These are phyloP conservation scores for Colletotrichum salicis DNA, from an alignment of 2,329 filamentous ascomycete genomes.

Conservation along the genomic window DNA sequence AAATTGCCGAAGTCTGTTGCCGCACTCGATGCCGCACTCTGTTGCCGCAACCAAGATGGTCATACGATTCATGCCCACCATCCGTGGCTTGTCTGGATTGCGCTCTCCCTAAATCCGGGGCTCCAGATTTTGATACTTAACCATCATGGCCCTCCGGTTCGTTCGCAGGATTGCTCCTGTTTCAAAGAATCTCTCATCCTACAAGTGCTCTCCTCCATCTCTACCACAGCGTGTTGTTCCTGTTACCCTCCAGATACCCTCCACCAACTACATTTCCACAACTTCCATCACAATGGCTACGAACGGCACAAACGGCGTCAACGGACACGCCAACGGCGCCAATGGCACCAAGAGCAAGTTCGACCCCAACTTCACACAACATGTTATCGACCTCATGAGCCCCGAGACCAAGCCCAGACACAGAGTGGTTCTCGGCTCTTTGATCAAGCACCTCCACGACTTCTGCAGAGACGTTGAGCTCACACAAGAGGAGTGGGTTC, in stretches of 20 bases:
- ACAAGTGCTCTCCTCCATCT: background rate
- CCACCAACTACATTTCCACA: background rate
- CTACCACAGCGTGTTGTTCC: background rate
- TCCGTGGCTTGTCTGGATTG: background rate
- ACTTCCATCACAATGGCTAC: constrained; percentile 26
- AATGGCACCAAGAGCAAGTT: constrained; percentile 27
- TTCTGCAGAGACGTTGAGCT: constrained; percentile 34
- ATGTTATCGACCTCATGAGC: constrained; percentile 36
- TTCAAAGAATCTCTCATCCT: background rate
- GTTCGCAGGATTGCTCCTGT: background rate
- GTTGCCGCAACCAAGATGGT: constrained; percentile 14
- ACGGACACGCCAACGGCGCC: constrained; percentile 20
- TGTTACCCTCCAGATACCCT: background rate
- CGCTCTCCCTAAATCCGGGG: background rate
- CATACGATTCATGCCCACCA: constrained; percentile 22
- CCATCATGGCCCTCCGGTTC: background rate
- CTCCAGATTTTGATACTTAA: constrained; percentile 9
- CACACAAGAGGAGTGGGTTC: constrained; percentile 34
- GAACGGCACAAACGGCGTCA: constrained; percentile 27
- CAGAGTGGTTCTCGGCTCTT: constrained; percentile 30
- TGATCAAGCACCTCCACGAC: constrained; percentile 34
- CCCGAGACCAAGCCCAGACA: constrained; percentile 34
- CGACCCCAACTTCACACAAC: constrained; percentile 36
- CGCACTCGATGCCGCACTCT: constrained; percentile 14
- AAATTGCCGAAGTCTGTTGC: constrained; percentile 17